These are phyloP conservation scores for Rhizopogon vesiculosus DNA, from an alignment of 768 basidiomycete species.

Conservation along the genomic window DNA sequence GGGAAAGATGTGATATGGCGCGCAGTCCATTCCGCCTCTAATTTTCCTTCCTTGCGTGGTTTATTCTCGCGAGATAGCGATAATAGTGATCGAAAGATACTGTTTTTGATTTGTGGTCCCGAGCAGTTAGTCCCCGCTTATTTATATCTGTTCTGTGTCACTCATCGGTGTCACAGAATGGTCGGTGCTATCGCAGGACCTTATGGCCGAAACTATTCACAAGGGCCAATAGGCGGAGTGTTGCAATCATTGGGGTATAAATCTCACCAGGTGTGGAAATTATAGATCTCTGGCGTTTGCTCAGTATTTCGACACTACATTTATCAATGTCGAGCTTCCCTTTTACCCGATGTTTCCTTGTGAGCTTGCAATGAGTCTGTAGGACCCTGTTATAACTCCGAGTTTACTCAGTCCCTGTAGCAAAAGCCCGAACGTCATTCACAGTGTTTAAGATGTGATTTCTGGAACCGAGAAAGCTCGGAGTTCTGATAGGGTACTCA, in stretches of 20 bases:
- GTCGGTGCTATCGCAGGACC: conserved; percentile 70
- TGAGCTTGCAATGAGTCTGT: no score
- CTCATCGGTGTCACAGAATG: conserved; percentile 48
- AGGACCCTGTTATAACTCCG: no score
- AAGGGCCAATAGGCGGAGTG: conserved; percentile 65
- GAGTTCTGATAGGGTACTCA: no score
- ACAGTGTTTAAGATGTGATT: no score
- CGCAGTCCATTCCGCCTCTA: conserved; percentile 29
- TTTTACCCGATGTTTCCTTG: no score
- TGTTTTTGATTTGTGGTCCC: conserved; percentile 84
- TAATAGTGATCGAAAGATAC: conserved; percentile 33
- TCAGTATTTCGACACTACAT: neutral
- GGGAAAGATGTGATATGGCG: conserved; percentile 42
- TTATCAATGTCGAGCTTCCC: neutral
- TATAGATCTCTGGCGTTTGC: conserved; percentile 28
- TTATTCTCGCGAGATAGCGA: conserved; percentile 10
- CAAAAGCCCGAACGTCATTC: no score
- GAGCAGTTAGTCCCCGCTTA: conserved; percentile 51
- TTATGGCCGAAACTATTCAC: conserved; percentile 70
- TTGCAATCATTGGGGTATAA: conserved; percentile 60
- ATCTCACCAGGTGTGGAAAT: conserved; percentile 64
- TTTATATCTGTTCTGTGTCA: neutral
- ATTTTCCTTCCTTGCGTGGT: conserved; percentile 25
- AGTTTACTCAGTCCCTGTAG: no score
- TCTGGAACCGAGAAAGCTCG: no score